Base-by-base conservation (phyloP, 768 basidiomycete species). In the Lactifluus hygrophoroides region DNA sequence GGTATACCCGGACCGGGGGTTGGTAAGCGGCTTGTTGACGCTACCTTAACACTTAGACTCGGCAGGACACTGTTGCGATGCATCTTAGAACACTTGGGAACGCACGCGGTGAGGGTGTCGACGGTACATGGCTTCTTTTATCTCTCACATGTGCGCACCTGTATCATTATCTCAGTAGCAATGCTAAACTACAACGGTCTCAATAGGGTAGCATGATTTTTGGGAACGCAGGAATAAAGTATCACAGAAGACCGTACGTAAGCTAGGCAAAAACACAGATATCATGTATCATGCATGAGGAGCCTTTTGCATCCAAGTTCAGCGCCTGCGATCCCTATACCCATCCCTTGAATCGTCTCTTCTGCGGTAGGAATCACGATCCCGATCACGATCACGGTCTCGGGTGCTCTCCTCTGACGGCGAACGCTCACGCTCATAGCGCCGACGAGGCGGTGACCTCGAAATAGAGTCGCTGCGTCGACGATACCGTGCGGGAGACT, bases 271-370 rank as follows among this genome's bases (percentile, higher is more conserved):
- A 9, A 17, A 17, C 34, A 35, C 25, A 47, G 37, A 54, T 17
- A 51, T 3, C 17, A 32, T 5, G 10, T 47, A 27, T 14, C 46
- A 47, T 11, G 14, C 21, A 21, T 0, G 3, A 44, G 10, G 13
- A 8, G 1, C 34, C 23, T n/a, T 34, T 23, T 16, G 5, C n/a
- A 38, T 32, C 32, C 10, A 10, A 10, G 32, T 10, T 62, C 43
- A 62, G 16, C 57, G 58, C 16, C 52, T 27, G 43, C 62, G 59
- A 42, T 62, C 59, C 50, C 50, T 51, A 30, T 63, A 63, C 46
- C 51, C 43, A 11, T 57, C 62, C 25, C 55, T 35, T 13, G 60
- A 64, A 48, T 62, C 61, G 21, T 61, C 63, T 34, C 64, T 50
- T 44, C 50, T 56, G 23, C 54, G 51, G 23, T 54, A 56, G 23